Evolutionary conservation across 140 eudicot species (phyloP).

Genomic region (Stevia rebaudiana): DNA sequence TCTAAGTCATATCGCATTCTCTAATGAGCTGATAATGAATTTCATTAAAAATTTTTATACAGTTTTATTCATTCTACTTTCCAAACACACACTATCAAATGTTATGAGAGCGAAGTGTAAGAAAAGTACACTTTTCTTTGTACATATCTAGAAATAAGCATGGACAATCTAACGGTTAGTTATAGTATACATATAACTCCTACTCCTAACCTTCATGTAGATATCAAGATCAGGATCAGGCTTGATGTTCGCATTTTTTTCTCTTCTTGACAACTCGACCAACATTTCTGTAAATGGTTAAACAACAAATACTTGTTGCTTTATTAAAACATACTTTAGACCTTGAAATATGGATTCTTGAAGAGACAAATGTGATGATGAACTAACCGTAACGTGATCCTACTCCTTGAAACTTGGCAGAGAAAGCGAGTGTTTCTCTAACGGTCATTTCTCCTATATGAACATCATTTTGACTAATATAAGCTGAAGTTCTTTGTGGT

Average conservation of each 20-base stretch:
- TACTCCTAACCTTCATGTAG: constrained; percentile 35
- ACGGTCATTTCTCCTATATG: constrained; percentile 52
- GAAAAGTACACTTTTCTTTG: too few species aligned
- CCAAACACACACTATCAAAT: too few species aligned
- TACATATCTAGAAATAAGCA: too few species aligned
- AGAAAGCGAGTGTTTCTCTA: constrained; percentile 41
- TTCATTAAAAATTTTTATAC: too few species aligned
- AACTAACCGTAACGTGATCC: constrained; percentile 43
- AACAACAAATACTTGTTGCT: too few species aligned
- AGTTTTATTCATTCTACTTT: too few species aligned
- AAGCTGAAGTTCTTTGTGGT: constrained; percentile 42
- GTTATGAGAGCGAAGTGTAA: too few species aligned
- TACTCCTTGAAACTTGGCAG: constrained; percentile 47
- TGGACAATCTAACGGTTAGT: too few species aligned
- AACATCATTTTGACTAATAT: constrained; percentile 39
- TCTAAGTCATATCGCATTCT: too few species aligned
- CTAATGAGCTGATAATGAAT: too few species aligned
- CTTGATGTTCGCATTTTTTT: constrained; percentile 43
- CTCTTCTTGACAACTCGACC: constrained; percentile 47
- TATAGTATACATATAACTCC: not conserved
- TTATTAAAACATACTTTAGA: not conserved
- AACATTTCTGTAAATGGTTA: constrained; percentile 34
- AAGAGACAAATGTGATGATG: not conserved
- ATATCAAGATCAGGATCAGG: constrained; percentile 54
- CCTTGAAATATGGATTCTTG: not conserved